A percentile compares a stretch with the other conserved stretches of the same genome.
Conservation (phyloP, 2,329 filamentous ascomycete genomes). For the Pseudogymnoascus sp. region DNA sequence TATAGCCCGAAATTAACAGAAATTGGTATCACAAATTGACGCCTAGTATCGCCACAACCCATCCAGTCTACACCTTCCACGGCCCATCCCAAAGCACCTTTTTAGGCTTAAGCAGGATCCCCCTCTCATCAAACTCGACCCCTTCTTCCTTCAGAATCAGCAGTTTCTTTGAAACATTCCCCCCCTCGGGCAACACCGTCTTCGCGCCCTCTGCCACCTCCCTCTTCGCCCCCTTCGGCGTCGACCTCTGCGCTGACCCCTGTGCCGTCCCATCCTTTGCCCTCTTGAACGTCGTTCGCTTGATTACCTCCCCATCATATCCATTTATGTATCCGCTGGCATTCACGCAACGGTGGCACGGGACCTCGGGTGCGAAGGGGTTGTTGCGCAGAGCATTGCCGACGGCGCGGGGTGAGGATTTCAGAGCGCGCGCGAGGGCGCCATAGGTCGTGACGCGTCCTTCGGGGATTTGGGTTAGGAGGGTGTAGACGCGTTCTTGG, state of each 20-base stretch:
- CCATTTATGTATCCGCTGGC: slow-evolving; percentile 59
- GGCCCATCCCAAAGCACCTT: slow-evolving; percentile 5
- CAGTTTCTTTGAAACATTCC: slow-evolving; percentile 39
- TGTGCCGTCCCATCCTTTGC: background rate
- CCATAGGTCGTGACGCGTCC: slow-evolving; percentile 54
- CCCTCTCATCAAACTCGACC: slow-evolving; percentile 37
- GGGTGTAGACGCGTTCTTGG: slow-evolving; percentile 39
- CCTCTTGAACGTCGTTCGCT: background rate
- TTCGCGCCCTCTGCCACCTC: background rate
- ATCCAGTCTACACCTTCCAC: background rate
- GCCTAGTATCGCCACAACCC: background rate
- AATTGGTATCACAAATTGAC: background rate
- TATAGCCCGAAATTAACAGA: background rate
- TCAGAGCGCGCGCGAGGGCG: slow-evolving; percentile 46
- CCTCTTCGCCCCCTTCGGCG: background rate
- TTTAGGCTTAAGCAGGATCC: slow-evolving; percentile 27
- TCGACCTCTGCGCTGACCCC: background rate
- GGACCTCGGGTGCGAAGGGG: slow-evolving; percentile 54
- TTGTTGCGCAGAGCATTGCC: slow-evolving; percentile 53
- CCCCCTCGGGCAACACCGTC: slow-evolving; percentile 21
- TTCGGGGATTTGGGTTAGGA: slow-evolving; percentile 51
- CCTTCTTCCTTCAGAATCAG: slow-evolving; percentile 38
- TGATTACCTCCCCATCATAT: slow-evolving; percentile 49
- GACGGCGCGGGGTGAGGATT: slow-evolving; percentile 52
- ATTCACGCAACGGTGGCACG: slow-evolving; percentile 68